Evolutionary conservation across 352 stramenopile genomes (phyloP).

Genomic region (Globisporangium radiosum): DNA sequence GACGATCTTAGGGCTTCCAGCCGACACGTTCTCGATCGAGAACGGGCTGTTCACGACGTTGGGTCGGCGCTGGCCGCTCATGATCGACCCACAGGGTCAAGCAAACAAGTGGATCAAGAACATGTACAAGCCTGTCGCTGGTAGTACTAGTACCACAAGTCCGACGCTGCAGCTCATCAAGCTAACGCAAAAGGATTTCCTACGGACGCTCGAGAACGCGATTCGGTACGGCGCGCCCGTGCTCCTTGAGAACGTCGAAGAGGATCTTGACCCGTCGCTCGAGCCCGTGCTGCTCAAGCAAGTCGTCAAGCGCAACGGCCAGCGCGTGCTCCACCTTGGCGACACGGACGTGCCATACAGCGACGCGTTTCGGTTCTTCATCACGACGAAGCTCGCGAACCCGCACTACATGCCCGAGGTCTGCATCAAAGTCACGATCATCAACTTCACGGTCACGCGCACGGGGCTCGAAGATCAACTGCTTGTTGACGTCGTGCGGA

Average conservation of each 20-base stretch:
- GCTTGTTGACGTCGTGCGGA: constrained; percentile 89
- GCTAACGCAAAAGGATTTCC: constrained; percentile 88
- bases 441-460: constrained; percentile 94
- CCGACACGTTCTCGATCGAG: constrained; percentile 91
- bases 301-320: constrained; percentile 89
- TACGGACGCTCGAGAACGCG: constrained; percentile 89
- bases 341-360: constrained; percentile 91
- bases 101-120: constrained; percentile 94
- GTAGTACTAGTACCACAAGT: constrained; percentile 1
- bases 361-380: constrained; percentile 91
- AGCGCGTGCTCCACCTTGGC: constrained; percentile 85
- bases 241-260: constrained; percentile 92
- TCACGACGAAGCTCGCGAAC: constrained; percentile 93
- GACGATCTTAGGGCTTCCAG: constrained; percentile 90
- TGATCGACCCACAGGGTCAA: constrained; percentile 93
- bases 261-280: constrained; percentile 89
- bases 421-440: constrained; percentile 93
- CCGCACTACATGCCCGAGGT: constrained; percentile 94
- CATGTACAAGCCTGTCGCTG: constrained; percentile 68
- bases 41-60: constrained; percentile 91
- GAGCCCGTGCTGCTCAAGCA: constrained; percentile 92
- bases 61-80: constrained; percentile 87
- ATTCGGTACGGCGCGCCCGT: constrained; percentile 90
- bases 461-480: constrained; percentile 90
- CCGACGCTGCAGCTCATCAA: constrained; percentile 90